These are phyloP conservation scores for Trichoderma parareesei DNA, from an alignment of 495 filamentous ascomycete genomes.

Conservation along the genomic window DNA sequence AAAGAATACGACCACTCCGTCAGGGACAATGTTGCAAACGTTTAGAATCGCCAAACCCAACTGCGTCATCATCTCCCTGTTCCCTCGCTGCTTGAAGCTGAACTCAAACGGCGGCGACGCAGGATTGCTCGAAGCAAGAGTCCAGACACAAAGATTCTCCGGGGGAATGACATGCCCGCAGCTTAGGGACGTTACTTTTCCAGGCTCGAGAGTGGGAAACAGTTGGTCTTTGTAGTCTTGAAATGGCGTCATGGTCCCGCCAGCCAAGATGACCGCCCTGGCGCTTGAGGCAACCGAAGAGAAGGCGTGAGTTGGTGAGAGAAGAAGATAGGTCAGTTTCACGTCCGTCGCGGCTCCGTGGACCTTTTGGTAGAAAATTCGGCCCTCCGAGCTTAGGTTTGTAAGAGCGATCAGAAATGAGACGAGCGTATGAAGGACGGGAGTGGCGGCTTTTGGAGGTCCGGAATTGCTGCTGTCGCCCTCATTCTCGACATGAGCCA, in stretches of 20 bases:
- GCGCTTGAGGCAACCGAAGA: conserved; percentile 79
- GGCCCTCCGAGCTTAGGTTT: conserved; percentile 81
- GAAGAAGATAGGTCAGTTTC: conserved; percentile 73
- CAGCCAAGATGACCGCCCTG: conserved; percentile 81
- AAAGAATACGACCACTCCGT: conserved; percentile 94
- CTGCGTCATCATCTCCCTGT: conserved; percentile 54
- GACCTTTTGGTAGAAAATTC: conserved; percentile 66
- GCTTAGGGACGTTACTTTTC: conserved; percentile 68
- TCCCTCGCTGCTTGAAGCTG: conserved; percentile 68
- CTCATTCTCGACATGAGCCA: conserved; percentile 47
- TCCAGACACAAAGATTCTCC: conserved; percentile 69
- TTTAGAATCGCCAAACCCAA: conserved; percentile 66
- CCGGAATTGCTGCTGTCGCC: conserved; percentile 15
- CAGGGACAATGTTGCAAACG: conserved; percentile 65
- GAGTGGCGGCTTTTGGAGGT: conserved; percentile 41
- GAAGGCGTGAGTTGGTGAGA: conserved; percentile 92
- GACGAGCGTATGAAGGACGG: conserved; percentile 75
- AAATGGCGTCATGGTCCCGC: conserved; percentile 97
- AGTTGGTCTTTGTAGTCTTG: conserved; percentile 78
- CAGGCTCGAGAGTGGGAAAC: conserved; percentile 62
- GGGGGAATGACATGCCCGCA: conserved; percentile 91
- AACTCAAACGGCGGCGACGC: conserved; percentile 62
- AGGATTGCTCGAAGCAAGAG: conserved; percentile 30
- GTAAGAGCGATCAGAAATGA: conserved; percentile 76
- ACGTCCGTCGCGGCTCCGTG: conserved; percentile 34